Conservation (phyloP, 2,329 filamentous ascomycete species). For the Apiospora hydei region DNA sequence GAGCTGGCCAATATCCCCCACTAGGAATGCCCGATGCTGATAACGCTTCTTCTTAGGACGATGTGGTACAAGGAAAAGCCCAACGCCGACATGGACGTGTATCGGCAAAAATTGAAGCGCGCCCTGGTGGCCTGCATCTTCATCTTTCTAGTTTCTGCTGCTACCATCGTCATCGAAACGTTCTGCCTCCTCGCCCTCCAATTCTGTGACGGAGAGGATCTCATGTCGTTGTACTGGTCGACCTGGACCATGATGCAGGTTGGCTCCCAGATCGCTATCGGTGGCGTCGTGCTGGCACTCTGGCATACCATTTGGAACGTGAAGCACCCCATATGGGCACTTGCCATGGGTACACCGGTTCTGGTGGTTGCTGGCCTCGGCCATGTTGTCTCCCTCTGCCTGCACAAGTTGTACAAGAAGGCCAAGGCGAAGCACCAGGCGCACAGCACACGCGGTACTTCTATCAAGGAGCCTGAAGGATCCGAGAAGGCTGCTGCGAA, state of each 20-base stretch:
- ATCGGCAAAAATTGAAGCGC: constrained; percentile 45
- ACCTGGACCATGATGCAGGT: constrained; percentile 68
- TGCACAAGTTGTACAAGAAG: constrained; percentile 35
- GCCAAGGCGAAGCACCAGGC: constrained; percentile 29
- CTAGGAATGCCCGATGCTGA: background rate
- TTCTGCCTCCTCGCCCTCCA: constrained; percentile 61
- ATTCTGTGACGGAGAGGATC: constrained; percentile 66
- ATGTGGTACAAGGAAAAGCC: constrained; percentile 47
- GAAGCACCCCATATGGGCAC: constrained; percentile 62
- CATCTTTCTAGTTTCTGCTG: constrained; percentile 54
- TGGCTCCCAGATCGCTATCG: constrained; percentile 64
- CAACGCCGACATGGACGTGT: constrained; percentile 42
- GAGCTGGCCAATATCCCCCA: background rate
- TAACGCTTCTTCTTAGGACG: constrained; percentile 33
- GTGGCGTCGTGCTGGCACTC: constrained; percentile 61
- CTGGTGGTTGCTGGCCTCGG: constrained; percentile 64
- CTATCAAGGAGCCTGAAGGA: constrained; percentile 24
- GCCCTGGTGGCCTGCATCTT: constrained; percentile 53
- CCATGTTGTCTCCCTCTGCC: constrained; percentile 49
- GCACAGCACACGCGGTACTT: background rate
- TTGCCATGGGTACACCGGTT: constrained; percentile 66
- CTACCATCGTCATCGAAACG: constrained; percentile 60
- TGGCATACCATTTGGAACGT: constrained; percentile 57
- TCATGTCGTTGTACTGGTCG: constrained; percentile 67
- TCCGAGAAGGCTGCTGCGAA: background rate